Evolutionary conservation across 139 green algal species (phyloP).

Genomic region (Chlorella sp.): DNA sequence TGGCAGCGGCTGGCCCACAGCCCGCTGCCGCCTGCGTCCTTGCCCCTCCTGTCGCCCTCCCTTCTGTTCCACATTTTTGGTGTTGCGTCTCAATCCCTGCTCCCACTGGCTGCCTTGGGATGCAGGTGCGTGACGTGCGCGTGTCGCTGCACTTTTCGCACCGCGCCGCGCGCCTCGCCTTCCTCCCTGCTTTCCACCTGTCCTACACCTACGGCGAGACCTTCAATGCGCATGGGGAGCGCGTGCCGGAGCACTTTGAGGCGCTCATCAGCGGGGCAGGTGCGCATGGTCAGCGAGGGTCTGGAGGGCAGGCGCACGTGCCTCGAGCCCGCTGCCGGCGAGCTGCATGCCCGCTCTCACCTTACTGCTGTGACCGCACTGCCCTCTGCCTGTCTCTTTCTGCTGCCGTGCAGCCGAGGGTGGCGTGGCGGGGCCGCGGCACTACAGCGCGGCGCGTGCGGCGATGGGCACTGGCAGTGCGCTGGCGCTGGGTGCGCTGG

Average conservation of each 20-base stretch:
- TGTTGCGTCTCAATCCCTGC: neutral
- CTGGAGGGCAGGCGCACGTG: neutral
- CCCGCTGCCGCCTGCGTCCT: neutral
- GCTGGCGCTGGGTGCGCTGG: conserved; percentile 6
- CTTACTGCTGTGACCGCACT: neutral
- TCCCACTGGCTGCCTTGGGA: neutral
- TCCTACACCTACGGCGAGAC: conserved; percentile 45
- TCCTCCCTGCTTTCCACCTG: conserved; percentile 42
- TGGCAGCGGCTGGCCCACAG: neutral
- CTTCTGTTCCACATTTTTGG: no score
- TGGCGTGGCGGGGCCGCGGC: conserved; percentile 24
- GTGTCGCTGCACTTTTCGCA: conserved; percentile 25
- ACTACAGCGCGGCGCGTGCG: conserved; percentile 2
- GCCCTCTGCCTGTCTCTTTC: neutral
- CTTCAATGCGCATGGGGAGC: conserved; percentile 49
- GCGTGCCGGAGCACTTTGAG: conserved; percentile 34
- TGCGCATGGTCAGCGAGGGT: neutral
- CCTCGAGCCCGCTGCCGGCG: no score
- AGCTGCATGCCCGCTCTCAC: neutral
- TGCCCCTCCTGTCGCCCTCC: neutral
- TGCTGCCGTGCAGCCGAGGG: conserved; percentile 12
- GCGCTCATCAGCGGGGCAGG: conserved; percentile 18
- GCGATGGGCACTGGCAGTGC: no score
- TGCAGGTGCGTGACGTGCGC: conserved; percentile 35
- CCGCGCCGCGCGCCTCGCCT: conserved; percentile 37